phyloP scores from a whole-genome alignment of 2,329 filamentous ascomycete species.

The Colletotrichum tanaceti region DNA sequence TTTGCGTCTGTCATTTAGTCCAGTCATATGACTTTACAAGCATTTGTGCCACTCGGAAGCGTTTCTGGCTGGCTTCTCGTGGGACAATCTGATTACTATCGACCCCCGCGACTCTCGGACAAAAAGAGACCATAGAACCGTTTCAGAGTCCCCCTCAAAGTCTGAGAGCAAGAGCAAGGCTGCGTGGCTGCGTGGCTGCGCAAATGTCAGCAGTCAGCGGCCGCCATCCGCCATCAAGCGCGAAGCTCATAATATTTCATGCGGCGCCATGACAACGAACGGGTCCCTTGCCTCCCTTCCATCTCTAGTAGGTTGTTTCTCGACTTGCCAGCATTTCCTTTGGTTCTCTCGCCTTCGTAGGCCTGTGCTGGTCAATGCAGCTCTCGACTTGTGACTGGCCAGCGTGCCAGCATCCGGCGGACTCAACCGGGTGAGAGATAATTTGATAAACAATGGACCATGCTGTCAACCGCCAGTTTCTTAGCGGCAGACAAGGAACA shows the following conservation, averaged over 20 bases:
- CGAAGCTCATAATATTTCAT: slow-evolving; percentile 6
- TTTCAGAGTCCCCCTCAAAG: slow-evolving; percentile 18
- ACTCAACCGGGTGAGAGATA: slow-evolving; percentile 15
- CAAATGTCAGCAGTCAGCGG: slow-evolving; percentile 11
- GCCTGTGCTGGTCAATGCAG: background rate
- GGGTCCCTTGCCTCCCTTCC: slow-evolving; percentile 1
- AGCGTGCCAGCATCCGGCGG: background rate
- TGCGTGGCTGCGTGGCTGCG: slow-evolving; percentile 1
- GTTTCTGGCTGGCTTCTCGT: slow-evolving; percentile 9
- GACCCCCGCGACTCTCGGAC: slow-evolving; percentile 5
- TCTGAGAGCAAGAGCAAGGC: background rate
- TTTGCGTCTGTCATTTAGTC: slow-evolving; percentile 5
- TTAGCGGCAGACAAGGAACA: slow-evolving; percentile 28
- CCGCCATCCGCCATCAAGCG: slow-evolving; percentile 3
- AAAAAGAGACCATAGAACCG: slow-evolving; percentile 8
- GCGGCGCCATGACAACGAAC: slow-evolving; percentile 10
- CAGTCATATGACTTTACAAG: slow-evolving; percentile 1
- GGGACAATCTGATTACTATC: background rate
- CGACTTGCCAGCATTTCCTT: background rate
- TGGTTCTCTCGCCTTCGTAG: background rate
- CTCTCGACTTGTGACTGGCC: background rate
- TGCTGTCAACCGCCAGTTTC: slow-evolving; percentile 23
- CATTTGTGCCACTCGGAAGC: background rate
- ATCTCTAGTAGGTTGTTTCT: background rate
- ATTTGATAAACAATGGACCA: slow-evolving; percentile 33